A percentile compares a stretch with the other conserved stretches of the same genome.
Conservation (phyloP, 2,329 filamentous ascomycete genomes). For the Dissoconium aciculare region DNA sequence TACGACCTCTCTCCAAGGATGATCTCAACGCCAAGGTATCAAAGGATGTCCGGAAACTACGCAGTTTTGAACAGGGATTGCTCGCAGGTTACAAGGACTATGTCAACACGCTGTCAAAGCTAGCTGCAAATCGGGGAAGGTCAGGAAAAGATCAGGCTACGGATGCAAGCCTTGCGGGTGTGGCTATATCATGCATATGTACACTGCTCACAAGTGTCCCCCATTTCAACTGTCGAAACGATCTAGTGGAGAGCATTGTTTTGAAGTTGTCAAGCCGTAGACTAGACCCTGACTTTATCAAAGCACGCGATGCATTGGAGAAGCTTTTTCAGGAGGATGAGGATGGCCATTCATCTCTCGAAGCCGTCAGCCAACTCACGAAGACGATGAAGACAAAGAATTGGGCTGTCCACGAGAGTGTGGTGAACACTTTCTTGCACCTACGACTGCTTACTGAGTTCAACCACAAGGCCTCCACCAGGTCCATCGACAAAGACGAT, state of each 20-base stretch:
- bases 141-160: conserved; percentile 27
- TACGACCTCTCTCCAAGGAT: conserved; percentile 65
- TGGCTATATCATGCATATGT: conserved; percentile 78
- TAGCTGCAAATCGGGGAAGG: conserved; percentile 42
- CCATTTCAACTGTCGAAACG: conserved; percentile 91
- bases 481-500: conserved; percentile 51
- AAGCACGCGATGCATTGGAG: conserved; percentile 65
- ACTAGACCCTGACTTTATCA: conserved; percentile 59
- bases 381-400: conserved; percentile 92
- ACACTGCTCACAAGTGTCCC: conserved; percentile 66
- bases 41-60: conserved; percentile 73
- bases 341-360: conserved; percentile 74
- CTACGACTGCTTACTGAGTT: conserved; percentile 81
- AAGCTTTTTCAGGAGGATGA: conserved; percentile 75
- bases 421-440: conserved; percentile 81
- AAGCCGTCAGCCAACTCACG: conserved; percentile 67
- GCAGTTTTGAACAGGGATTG: conserved; percentile 75
- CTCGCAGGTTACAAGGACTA: conserved; percentile 75
- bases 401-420: conserved; percentile 68
- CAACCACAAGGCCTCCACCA: conserved; percentile 64
- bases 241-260: conserved; percentile 75
- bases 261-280: conserved; percentile 62
- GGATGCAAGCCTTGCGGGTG: conserved; percentile 39
- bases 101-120: conserved; percentile 55
- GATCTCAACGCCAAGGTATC: conserved; percentile 66